These are phyloP conservation scores for Dentiscutata heterogama DNA, from an alignment of 371 early-diverging fungal genomes.

Conservation along the genomic window DNA sequence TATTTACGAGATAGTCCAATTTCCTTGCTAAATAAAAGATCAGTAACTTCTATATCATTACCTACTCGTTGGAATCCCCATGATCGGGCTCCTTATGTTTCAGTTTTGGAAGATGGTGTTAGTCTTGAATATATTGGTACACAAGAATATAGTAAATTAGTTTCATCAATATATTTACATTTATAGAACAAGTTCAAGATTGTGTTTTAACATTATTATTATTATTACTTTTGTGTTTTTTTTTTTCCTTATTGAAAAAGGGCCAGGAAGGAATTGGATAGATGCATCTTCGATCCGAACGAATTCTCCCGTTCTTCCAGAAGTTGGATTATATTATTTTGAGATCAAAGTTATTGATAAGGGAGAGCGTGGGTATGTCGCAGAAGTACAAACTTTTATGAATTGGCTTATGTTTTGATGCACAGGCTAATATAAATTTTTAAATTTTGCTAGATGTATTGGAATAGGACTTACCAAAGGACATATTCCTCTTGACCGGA, in stretches of 20 bases:
- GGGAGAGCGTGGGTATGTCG: conserved; percentile 61
- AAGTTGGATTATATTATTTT: conserved; percentile 92
- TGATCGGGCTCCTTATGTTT: conserved; percentile 66
- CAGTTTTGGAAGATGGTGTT: conserved; percentile 63
- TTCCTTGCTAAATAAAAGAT: neutral
- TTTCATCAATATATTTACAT: conserved; percentile 4
- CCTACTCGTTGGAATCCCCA: conserved; percentile 71
- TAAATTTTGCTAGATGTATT: neutral
- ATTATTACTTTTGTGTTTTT: neutral
- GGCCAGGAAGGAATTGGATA: conserved; percentile 78
- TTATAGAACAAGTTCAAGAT: conserved; percentile 25
- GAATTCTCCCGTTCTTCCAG: conserved; percentile 81
- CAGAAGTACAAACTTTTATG: neutral
- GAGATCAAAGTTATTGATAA: conserved; percentile 87
- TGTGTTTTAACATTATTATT: neutral
- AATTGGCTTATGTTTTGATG: neutral
- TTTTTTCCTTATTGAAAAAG: conserved; percentile 51
- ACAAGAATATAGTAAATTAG: neutral
- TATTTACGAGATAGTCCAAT: neutral
- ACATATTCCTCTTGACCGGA: neutral
- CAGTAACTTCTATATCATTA: conserved; percentile 38
- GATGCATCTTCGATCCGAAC: conserved; percentile 87
- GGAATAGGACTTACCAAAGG: conserved; percentile 17
- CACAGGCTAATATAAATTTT: neutral
- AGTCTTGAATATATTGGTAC: conserved; percentile 68